Evolutionary conservation across 1,284 basidiomycete genomes (phyloP), one percentile per base, ranked within the genome.

Genomic region (Pseudozyma sp.): DNA sequence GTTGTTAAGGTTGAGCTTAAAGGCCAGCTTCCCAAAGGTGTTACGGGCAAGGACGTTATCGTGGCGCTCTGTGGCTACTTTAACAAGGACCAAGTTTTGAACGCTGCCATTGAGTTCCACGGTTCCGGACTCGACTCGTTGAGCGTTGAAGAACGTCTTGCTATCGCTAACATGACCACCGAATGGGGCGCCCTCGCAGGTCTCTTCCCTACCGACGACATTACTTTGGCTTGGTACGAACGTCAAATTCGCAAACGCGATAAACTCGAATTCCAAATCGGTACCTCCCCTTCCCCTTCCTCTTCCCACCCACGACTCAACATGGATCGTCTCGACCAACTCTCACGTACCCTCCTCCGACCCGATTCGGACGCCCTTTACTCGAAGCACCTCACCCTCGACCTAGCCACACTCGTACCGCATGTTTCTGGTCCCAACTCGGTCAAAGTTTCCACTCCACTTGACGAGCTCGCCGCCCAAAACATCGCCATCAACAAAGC

Each of bases 111-210:
- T 85, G 97, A 99, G 85, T 99, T 99, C 86, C 91, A 92, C 1
- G 96, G 96, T n/a, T 90, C 92, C 39, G 97, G 96, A 19, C 88
- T 98, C n/a, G 83, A 89, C 25, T 88, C 90, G 38, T 88, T 99
- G 47, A 87, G 90, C 0, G 89, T 99, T 48, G 96, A 99, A 83
- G 95, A 99, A 82, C 90, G 96, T 39, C 88, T 99, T 56, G 96
- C 96, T 0, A 98, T 99, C 58, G 64, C 74, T 58, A 86, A 86
- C 76, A 99, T 99, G 96, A 98, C 96, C 4, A 99, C 97, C 16
- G 96, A 99, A 85, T 99, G 96, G 96, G 96, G 96, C 54, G 96
- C 96, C 1, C 90, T 99, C 1, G 94, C 91, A 8, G 96, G 96
- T 45, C 91, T 97, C 13, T 99, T 99, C 88, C 95, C 96, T 0